Conservation (phyloP, 495 filamentous ascomycete genomes). For the Lichenothelia convexa region DNA sequence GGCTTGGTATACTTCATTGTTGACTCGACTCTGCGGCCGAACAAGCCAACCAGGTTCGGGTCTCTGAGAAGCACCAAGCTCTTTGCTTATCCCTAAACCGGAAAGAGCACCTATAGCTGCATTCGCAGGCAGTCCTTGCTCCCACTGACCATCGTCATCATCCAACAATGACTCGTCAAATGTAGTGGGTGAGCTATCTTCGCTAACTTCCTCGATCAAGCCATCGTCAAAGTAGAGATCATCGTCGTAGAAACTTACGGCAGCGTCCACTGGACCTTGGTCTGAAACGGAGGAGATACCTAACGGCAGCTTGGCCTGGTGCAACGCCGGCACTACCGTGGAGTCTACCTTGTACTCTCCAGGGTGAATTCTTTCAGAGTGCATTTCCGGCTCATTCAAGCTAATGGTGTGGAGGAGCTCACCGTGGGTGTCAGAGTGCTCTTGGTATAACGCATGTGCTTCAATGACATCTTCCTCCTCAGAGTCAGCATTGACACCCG, state of each 20-base stretch:
- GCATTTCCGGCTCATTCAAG: too few relatives aligned
- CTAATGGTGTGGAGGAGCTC: too few relatives aligned
- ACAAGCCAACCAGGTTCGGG: neutral
- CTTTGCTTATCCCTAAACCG: too few relatives aligned
- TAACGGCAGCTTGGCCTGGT: neutral
- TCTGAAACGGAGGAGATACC: neutral
- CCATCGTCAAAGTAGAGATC: constrained; percentile 22
- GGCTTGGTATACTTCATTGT: neutral
- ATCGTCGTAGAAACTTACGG: constrained; percentile 2
- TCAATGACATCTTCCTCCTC: neutral
- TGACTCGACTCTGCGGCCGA: neutral
- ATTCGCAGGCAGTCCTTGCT: constrained; percentile 6
- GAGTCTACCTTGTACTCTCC: neutral
- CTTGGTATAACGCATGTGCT: neutral
- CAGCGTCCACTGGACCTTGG: neutral
- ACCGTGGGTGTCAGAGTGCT: neutral
- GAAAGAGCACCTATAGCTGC: neutral
- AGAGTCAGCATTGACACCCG: neutral
- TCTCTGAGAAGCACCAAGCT: too few relatives aligned
- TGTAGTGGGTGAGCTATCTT: constrained; percentile 4
- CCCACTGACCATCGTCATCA: constrained; percentile 12
- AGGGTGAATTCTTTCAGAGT: neutral
- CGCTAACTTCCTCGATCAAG: constrained; percentile 15
- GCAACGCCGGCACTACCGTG: neutral
- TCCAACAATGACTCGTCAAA: constrained; percentile 20